Evolutionary conservation across 2,329 filamentous ascomycete species (phyloP), one percentile per base, ranked within the genome.

Genomic region (Beauveria caledonica): DNA sequence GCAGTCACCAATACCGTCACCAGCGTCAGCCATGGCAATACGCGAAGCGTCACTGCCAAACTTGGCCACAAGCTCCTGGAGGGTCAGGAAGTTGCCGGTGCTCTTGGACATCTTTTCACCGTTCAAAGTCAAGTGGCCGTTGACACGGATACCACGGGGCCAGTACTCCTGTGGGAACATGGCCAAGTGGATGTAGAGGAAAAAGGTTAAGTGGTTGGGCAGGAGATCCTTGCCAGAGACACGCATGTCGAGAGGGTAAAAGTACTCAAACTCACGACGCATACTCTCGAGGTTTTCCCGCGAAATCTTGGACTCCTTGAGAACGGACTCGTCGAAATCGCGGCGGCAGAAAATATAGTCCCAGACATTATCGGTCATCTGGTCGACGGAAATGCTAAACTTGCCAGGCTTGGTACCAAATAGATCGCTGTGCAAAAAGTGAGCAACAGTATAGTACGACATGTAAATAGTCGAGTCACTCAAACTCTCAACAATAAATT

Each of bases 101-200:
- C 88, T 93, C 80, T 99, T 99, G 73, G 86, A 89, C 94, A 99
- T 99, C 83, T 99, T 99, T 72, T 96, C 90, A 54, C 93, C 93
- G 72, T 99, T 99, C 65, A 99, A 81, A 74, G 96, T 85, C 69
- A 97, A 77, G 76, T 97, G 93, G 1, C 94, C 94, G 71, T 99
- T 99, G 64, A 89, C 87, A 65, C 94, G 88, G 66, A 97, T 82
- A 64, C 86, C 86, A 56, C 83, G 83, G 11, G 94, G 94, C 92
- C 93, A 97, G 79, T 92, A 95, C 73, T 93, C 85, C 62, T 84
- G 83, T 13, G 86, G 84, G 81, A 97, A 97, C 48, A 99, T 82
- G 11, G 94, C 94, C 65, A 94, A 75, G 74, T 97, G 94, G 66
- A 93, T 88, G 77, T 97, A 97, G 59, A 97, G 82, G 82, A 89